These are phyloP conservation scores for Stagonosporopsis vannaccii DNA, from an alignment of 2,329 filamentous ascomycete species.

Conservation along the genomic window DNA sequence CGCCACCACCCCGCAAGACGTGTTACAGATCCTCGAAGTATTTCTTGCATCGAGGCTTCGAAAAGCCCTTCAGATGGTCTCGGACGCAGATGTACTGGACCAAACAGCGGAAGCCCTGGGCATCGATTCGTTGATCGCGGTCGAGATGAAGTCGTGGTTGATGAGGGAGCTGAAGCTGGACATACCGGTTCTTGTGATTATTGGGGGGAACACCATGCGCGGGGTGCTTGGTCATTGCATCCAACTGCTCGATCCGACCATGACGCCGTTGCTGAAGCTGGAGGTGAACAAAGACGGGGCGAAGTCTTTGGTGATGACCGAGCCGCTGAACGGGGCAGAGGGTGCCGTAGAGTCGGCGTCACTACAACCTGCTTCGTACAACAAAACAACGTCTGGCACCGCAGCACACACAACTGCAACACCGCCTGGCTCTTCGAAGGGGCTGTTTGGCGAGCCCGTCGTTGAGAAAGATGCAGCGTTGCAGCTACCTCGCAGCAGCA, in stretches of 20 bases:
- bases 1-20: background rate
- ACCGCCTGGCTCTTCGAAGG: too few species aligned
- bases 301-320: background rate
- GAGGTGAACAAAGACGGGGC: background rate
- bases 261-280: background rate
- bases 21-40: background rate
- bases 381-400: too few species aligned
- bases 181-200: conserved; percentile 34
- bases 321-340: too few species aligned
- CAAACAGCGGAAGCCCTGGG: conserved; percentile 20
- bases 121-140: conserved; percentile 44
- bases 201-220: conserved; percentile 23
- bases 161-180: conserved; percentile 40
- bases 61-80: conserved; percentile 7
- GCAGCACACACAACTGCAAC: too few species aligned
- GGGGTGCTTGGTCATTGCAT: background rate
- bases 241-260: background rate
- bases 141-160: conserved; percentile 53
- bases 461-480: too few species aligned
- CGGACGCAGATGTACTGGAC: background rate
- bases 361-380: too few species aligned
- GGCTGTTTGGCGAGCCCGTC: too few species aligned
- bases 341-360: too few species aligned
- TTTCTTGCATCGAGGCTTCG: background rate
- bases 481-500: too few species aligned